Percentiles rank a stretch among this genome's conserved stretches.
Conservation (phyloP, 306 rosid genomes). For the Dicorynia guianensis region DNA sequence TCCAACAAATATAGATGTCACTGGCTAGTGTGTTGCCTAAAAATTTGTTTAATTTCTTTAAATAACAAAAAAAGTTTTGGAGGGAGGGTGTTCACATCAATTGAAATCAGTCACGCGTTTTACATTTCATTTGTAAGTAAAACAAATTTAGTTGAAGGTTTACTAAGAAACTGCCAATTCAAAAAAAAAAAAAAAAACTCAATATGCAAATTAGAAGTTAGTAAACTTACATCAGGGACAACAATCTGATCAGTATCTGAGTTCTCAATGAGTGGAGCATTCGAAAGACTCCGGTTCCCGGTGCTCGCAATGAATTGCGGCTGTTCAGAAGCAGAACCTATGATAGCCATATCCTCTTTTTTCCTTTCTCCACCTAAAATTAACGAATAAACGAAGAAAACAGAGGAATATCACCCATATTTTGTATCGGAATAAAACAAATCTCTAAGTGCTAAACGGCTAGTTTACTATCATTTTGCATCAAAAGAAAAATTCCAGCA, state of each 20-base stretch:
- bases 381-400: conserved; percentile 1
- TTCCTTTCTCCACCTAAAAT: conserved; percentile 35
- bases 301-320: conserved; percentile 87
- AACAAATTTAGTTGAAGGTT: conserved; percentile 1
- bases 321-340: conserved; percentile 60
- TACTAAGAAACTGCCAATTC: background rate
- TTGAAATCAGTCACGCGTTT: conserved; percentile 3
- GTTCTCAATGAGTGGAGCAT: conserved; percentile 78
- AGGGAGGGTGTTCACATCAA: conserved; percentile 1
- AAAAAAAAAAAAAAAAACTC: background rate
- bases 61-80: conserved; percentile 22
- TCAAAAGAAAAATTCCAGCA: background rate
- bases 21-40: background rate
- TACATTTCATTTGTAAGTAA: conserved; percentile 11
- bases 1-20: background rate
- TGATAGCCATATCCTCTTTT: conserved; percentile 59
- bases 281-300: conserved; percentile 67
- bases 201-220: background rate
- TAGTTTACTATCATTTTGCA: background rate
- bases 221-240: conserved; percentile 89
- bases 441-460: background rate
- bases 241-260: conserved; percentile 69
- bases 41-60: background rate
- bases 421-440: conserved; percentile 27
- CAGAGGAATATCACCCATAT: conserved; percentile 17